Base-by-base conservation (phyloP, 495 filamentous ascomycete genomes). In the Margaritispora aquatica region DNA sequence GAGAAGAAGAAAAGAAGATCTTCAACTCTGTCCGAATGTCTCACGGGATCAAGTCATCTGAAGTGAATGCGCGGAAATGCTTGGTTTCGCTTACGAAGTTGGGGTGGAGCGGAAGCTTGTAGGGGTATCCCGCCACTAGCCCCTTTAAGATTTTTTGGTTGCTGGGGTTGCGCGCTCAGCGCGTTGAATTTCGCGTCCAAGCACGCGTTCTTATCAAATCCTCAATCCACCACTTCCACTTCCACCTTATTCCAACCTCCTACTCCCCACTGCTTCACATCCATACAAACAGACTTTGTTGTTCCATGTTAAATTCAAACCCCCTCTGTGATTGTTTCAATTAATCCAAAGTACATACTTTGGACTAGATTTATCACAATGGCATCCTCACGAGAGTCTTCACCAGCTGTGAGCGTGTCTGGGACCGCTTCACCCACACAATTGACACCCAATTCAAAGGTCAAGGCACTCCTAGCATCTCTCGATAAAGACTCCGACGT, bases 391-490 rank as follows among this genome's bases (percentile, higher is more conserved):
- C 63, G 68, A 57, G 68, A 71, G 34, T 59, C 71, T 4, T 77
- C 76, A 26, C 73, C 71, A 22, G 62, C 56, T 19, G 13, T 20
- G 13, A 54, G 49, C 15, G 68, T 56, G 36, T 55, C 58, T 36
- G 55, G 51, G 31, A 64, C 70, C 10, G 24, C 64, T 10, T 66
- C 70, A 51, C 68, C 69, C 48, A 66, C 63, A 31, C 69, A 68
- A 50, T 66, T 90, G 54, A 89, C 88, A 0, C 88, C 88, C 19
- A 78, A 78, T 22, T 82, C 79, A 58, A 92, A 90, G 68, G 79
- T 90, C 65, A 83, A 81, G 68, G 84, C 84, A 36, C 73, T 90
- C 71, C 69, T 92, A 27, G 87, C 85, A 24, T 66, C 75, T 19
- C 78, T 90, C 0, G 84, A 86, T 2, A 73, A 76, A 8, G 82